Evolutionary conservation across 371 early-diverging fungal genomes (phyloP).

Genomic region (Mortierella sp.): DNA sequence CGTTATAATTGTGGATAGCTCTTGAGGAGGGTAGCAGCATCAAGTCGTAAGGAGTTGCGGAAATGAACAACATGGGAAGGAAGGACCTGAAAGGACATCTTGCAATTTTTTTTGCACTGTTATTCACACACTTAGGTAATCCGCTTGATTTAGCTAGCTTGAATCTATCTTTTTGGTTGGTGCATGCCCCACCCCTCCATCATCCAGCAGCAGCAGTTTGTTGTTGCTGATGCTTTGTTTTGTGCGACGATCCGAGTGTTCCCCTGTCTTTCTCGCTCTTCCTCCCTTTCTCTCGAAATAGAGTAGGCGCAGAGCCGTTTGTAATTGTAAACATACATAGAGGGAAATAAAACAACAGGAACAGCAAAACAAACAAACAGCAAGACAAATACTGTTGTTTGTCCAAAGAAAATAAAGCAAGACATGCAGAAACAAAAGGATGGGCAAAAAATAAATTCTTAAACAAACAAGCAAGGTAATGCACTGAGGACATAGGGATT

Average conservation of each 20-base stretch:
- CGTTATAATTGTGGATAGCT: neutral
- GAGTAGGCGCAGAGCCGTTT: neutral
- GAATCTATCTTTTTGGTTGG: neutral
- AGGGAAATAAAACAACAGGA: too few relatives aligned
- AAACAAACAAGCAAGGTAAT: neutral
- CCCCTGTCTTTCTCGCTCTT: neutral
- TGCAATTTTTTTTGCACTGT: neutral
- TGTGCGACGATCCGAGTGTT: constrained; percentile 7
- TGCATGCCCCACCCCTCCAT: neutral
- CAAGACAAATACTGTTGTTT: too few relatives aligned
- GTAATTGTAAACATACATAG: neutral
- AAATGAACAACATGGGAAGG: neutral
- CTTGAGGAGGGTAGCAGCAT: neutral
- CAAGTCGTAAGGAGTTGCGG: neutral
- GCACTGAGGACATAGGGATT: neutral
- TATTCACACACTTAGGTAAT: neutral
- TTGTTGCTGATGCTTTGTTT: neutral
- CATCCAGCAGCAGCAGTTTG: neutral
- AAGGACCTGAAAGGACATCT: too few relatives aligned
- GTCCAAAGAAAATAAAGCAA: too few relatives aligned
- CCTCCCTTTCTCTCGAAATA: neutral
- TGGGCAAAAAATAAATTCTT: too few relatives aligned
- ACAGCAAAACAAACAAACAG: too few relatives aligned
- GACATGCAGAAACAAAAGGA: too few relatives aligned
- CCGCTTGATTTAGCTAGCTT: neutral